Evolutionary conservation across 305 asterid species (phyloP), one percentile per base, ranked within the genome.

Genomic region (Fraxinus albicans): DNA sequence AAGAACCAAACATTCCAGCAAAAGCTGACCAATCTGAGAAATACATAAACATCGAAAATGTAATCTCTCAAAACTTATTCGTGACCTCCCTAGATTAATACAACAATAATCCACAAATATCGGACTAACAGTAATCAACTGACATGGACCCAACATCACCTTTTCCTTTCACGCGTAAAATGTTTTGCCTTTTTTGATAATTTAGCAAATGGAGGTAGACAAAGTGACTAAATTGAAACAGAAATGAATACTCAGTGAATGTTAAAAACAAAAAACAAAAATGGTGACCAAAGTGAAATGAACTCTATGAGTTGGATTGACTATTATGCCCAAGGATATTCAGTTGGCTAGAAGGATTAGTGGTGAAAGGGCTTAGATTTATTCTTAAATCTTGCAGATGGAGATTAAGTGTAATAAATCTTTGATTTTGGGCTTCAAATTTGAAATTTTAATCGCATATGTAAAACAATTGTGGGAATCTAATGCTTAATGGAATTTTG

Each of bases 1-100:
- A 81, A 96, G 96, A 9, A 93, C 91, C 87, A 92, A 75, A 67
- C 98, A 91, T 88, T 96, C 99, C 77, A 96, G 90, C 92, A 96
- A 89, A 81, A 96, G 92, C 53, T 82, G 86, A 76, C 98, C 98
- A 73, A 91, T 89, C 99, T 96, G 91, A 80, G 79, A 80, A 40
- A 78, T 55, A 73, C 31, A 53, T 69, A 81, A 58, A 81, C 27
- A 74, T 33, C 42, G 81, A 79, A 25, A 34, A 72, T 13, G 23
- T 72, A 15, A 31, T 31, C 25, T 72, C 21, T 72, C 36, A 17
- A 31, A 72, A 72, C 25, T 53, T 50, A 29, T 47, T 77, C 47
- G 17, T 77, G 47, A 34, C 17, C 3, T 3, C 47, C 19, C 9
- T 34, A 31, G 42, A 31, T 72, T 13, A 17, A 31, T 13, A 17